Evolutionary conservation across 2,329 filamentous ascomycete species (phyloP), one percentile per base, ranked within the genome.

Genomic region (Dryadomyces sulphureus): DNA sequence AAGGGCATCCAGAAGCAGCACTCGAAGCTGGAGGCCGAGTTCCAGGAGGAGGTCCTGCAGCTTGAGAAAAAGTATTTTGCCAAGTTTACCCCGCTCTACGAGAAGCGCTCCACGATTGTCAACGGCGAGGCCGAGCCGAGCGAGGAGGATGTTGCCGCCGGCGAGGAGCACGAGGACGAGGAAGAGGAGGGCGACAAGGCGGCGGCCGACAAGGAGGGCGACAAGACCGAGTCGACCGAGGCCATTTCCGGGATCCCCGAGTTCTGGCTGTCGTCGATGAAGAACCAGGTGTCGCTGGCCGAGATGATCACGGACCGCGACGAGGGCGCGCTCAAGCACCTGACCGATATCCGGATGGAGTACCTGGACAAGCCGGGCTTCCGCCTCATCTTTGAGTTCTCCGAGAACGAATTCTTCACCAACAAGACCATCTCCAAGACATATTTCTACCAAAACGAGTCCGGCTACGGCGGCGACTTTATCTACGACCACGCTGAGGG

Each of bases 231-330:
- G 56, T 54, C 65, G 34, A 63, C 62, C 43, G 66, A 71, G 52
- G 63, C 70, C 47, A 67, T 82, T 53, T 73, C 79, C 58, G 92
- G 92, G 65, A 95, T 98, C 52, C 92, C 92, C 52, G 92, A 98
- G 68, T 98, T 98, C 76, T 98, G 92, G 92, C 75, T 98, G 43
- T 95, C 90, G 51, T 90, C 93, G 56, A 96, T 98, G 90, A 98
- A 98, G 77, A 98, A 98, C 73, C 90, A 95, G 65, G 79, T 92
- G 59, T 94, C 89, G 25, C 80, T 98, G 47, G 87, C 90, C 47
- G 93, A 98, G 68, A 94, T 95, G 79, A 95, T 98, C 63, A 98
- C 92, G 58, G 92, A 96, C 59, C 84, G 88, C 54, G 92, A 98
- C 62, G 92, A 98, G 76, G 80, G 78, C 55, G 92, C 89, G 45